phyloP scores from a whole-genome alignment of 2,329 filamentous ascomycete genomes.

The Diaporthe australafricana region DNA sequence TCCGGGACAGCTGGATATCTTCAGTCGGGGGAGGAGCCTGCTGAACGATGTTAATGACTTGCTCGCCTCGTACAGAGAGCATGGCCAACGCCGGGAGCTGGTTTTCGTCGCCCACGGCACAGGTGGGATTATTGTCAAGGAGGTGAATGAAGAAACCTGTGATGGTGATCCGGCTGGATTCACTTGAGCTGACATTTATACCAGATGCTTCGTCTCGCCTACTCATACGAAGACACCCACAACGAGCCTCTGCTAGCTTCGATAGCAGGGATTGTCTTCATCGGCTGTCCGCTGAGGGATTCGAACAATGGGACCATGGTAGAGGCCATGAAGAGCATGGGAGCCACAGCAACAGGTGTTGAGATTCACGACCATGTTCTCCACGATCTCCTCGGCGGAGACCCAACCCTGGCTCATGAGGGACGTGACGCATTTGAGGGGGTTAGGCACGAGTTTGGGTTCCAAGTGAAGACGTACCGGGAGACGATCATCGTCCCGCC shows the following conservation, averaged over 20 bases:
- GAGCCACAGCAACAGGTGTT: constrained; percentile 39
- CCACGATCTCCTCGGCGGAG: constrained; percentile 44
- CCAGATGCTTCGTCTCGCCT: constrained; percentile 45
- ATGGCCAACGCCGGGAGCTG: constrained; percentile 39
- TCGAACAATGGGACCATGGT: constrained; percentile 43
- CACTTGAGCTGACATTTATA: constrained; percentile 2
- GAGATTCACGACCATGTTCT: constrained; percentile 42
- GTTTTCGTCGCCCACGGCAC: constrained; percentile 47
- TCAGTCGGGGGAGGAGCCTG: constrained; percentile 45
- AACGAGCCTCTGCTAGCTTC: constrained; percentile 43
- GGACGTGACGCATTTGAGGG: constrained; percentile 44
- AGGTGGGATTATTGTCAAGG: constrained; percentile 48
- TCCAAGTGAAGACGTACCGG: constrained; percentile 48
- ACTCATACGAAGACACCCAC: constrained; percentile 41
- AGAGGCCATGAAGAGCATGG: constrained; percentile 46
- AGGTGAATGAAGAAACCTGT: constrained; percentile 39
- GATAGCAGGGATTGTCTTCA: constrained; percentile 44
- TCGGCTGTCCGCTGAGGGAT: constrained; percentile 46
- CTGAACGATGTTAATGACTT: constrained; percentile 43
- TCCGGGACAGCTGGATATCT: constrained; percentile 44
- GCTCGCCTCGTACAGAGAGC: constrained; percentile 32
- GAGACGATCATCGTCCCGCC: constrained; percentile 39
- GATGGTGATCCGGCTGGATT: neutral
- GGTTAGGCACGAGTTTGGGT: constrained; percentile 49
- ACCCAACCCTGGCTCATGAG: constrained; percentile 40